Percentiles rank a stretch among this genome's conserved stretches.
Conservation (phyloP, 2,329 filamentous ascomycete species). For the Aspergillus caelatus region DNA sequence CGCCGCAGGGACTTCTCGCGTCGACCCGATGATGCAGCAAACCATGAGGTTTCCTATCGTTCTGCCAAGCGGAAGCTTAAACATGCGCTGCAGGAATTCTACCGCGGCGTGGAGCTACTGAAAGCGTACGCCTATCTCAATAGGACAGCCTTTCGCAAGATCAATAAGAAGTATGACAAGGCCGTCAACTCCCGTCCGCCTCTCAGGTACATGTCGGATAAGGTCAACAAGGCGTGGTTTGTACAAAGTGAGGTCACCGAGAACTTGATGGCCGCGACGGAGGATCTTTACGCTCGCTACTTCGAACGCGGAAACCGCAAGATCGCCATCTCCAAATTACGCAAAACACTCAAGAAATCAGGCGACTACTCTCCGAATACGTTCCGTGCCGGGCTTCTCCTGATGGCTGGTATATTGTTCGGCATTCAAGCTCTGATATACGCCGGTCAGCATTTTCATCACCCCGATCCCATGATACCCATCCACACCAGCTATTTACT, state of each 20-base stretch:
- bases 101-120: constrained; percentile 84
- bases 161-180: constrained; percentile 99
- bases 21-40: constrained; percentile 47
- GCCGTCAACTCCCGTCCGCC: constrained; percentile 75
- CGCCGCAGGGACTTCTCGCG: constrained; percentile 54
- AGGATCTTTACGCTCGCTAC: constrained; percentile 91
- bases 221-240: constrained; percentile 88
- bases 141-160: constrained; percentile 90
- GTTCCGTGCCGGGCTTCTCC: constrained; percentile 65
- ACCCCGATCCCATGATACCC: constrained; percentile 52
- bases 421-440: constrained; percentile 67
- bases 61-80: constrained; percentile 91
- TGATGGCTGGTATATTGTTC: constrained; percentile 70
- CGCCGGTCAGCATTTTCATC: constrained; percentile 55
- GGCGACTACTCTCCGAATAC: constrained; percentile 62
- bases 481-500: constrained; percentile 69
- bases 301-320: constrained; percentile 95
- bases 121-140: constrained; percentile 92
- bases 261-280: constrained; percentile 74
- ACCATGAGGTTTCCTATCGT: constrained; percentile 72
- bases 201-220: constrained; percentile 83
- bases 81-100: constrained; percentile 87
- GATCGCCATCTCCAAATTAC: constrained; percentile 82
- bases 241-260: constrained; percentile 87
- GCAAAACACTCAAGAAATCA: constrained; percentile 66